Evolutionary conservation across 2,329 filamentous ascomycete genomes (phyloP).

Genomic region (Raffaelea ambrosiae): DNA sequence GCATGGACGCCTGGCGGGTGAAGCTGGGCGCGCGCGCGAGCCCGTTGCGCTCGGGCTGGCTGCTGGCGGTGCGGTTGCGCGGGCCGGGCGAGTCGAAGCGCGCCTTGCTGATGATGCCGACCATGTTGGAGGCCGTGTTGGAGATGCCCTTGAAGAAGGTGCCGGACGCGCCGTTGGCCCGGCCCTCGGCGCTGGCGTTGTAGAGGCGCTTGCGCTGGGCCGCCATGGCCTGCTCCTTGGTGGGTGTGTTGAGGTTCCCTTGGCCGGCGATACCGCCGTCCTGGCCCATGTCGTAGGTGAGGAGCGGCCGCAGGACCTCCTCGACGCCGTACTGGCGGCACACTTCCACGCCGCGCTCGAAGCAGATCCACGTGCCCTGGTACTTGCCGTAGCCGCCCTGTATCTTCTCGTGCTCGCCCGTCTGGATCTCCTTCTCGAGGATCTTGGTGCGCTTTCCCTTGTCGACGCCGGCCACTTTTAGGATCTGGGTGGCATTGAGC

Average conservation of each 20-base stretch:
- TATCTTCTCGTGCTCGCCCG: conserved; percentile 95
- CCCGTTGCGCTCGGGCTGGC: conserved; percentile 32
- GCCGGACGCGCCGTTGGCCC: conserved; percentile 59
- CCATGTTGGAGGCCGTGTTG: conserved; percentile 81
- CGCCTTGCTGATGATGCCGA: conserved; percentile 94
- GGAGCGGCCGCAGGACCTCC: conserved; percentile 62
- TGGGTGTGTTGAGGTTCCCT: conserved; percentile 82
- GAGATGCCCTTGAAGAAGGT: conserved; percentile 99
- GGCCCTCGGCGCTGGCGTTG: conserved; percentile 61
- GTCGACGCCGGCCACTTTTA: conserved; percentile 94
- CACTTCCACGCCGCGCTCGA: conserved; percentile 84
- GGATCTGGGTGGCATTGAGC: conserved; percentile 96
- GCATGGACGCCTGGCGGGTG: conserved; percentile 62
- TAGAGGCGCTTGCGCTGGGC: conserved; percentile 90
- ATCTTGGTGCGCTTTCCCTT: conserved; percentile 98
- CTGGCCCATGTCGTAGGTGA: conserved; percentile 74
- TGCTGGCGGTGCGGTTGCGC: conserved; percentile 34
- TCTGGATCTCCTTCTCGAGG: conserved; percentile 93
- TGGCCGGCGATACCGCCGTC: conserved; percentile 64
- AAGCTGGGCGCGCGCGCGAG: conserved; percentile 61
- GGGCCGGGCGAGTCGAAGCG: conserved; percentile 81
- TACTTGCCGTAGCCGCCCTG: conserved; percentile 98
- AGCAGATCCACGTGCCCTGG: conserved; percentile 97
- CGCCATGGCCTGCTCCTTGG: conserved; percentile 98
- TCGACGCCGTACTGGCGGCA: conserved; percentile 75